Evolutionary conservation across 1,139 yeast genomes (phyloP), one percentile per base, ranked within the genome.

Genomic region (Yamadazyma diddensiae): DNA sequence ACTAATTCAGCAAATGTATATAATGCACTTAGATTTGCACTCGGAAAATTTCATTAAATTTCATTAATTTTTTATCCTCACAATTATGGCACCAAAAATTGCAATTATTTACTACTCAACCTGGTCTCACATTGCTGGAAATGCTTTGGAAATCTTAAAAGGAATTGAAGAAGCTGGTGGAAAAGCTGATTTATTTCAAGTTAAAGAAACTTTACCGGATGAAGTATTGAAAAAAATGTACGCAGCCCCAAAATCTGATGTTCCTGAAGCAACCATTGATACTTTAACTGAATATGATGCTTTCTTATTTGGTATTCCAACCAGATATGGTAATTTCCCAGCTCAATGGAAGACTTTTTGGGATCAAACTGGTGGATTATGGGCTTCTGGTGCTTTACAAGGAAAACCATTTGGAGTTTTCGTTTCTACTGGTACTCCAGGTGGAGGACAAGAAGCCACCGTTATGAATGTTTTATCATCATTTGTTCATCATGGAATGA

Each of bases 371-470:
- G 94, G 94, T 54, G 85, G 84, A 34, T 65, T 84, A 44, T 85
- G 95, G 95, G 87, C 84, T 35, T 42, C 59, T 34, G 94, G 94
- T 58, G 79, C 78, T 38, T 68, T 85, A 40, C 64, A 73, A 52
- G 94, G 90, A 52, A 85, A 85, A 64, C 73, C 74, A 46, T 88
- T 83, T 26, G 92, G 92, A 53, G 54, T 79, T 36, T 85, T 85
- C 50, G 81, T 80, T 35, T 73, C 87, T 29, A 85, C 95, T 26
- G 90, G 92, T 55, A 73, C 88, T 35, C 80, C 79, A 51, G 92
- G 92, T 56, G 94, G 94, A 59, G 90, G 90, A 48, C 87, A 82
- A 61, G 95, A 86, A 65, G 61, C 70, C 36, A 83, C 95, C 28
- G 71, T 70, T 35, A 62, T 75, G 45, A 82, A 77, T 65, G 58